Conservation (phyloP, 345 rosid genomes). For the Pistacia atlantica region DNA sequence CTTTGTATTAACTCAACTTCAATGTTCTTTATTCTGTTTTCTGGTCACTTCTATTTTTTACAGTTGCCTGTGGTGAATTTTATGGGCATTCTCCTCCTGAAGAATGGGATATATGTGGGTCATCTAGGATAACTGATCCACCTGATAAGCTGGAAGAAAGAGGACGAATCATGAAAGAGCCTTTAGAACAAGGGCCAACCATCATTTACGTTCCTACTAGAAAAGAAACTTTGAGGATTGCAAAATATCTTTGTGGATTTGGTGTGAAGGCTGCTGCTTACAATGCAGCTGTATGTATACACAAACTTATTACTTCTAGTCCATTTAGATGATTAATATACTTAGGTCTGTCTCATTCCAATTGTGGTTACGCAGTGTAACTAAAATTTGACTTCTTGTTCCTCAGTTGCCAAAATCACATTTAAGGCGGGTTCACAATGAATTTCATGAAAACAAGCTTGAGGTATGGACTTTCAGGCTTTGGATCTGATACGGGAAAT, state of each 20-base stretch:
- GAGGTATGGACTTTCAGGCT: constrained; percentile 48
- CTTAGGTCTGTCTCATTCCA: constrained; percentile 1
- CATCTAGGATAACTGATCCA: constrained; percentile 30
- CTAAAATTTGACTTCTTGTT: constrained; percentile 17
- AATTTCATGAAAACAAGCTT: constrained; percentile 67
- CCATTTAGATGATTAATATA: not conserved
- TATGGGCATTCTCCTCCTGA: constrained; percentile 38
- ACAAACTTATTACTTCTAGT: not conserved
- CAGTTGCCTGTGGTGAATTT: constrained; percentile 83
- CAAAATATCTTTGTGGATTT: constrained; percentile 57
- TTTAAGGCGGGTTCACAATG: constrained; percentile 74
- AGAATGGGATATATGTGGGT: constrained; percentile 27
- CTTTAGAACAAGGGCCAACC: constrained; percentile 65
- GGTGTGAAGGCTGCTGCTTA: constrained; percentile 93
- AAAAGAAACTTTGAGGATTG: constrained; percentile 71
- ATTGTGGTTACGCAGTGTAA: constrained; percentile 6
- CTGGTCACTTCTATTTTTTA: constrained; percentile 24
- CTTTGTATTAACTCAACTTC: not conserved
- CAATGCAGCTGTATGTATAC: constrained; percentile 65
- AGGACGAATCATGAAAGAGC: constrained; percentile 37
- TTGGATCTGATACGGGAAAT: constrained; percentile 9
- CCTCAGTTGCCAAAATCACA: constrained; percentile 75
- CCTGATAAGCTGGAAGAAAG: constrained; percentile 43
- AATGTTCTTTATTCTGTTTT: constrained; percentile 10
- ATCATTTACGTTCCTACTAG: constrained; percentile 91